These are phyloP conservation scores for Ophiostoma angusticollis DNA, from an alignment of 2,329 filamentous ascomycete species.

Conservation along the genomic window DNA sequence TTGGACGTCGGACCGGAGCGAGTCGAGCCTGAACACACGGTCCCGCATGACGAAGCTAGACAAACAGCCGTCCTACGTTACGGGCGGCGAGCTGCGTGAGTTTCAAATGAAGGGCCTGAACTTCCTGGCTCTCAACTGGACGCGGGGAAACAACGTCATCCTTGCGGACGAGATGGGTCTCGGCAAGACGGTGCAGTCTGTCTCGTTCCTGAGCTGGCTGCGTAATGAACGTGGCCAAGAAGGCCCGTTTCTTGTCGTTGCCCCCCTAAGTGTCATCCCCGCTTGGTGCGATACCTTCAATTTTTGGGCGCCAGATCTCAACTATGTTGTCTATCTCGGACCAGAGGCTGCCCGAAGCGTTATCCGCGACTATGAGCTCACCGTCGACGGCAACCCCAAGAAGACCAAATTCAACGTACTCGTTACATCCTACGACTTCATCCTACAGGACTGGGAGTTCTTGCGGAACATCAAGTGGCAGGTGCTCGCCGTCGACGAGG, in stretches of 20 bases:
- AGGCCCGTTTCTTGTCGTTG: slow-evolving; percentile 93
- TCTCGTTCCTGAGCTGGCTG: slow-evolving; percentile 94
- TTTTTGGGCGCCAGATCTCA: slow-evolving; percentile 86
- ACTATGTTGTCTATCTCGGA: slow-evolving; percentile 94
- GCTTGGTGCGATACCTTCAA: slow-evolving; percentile 98
- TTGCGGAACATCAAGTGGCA: slow-evolving; percentile 93
- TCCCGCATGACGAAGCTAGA: slow-evolving; percentile 61
- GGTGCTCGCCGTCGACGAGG: slow-evolving; percentile 90
- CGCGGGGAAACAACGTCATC: slow-evolving; percentile 85
- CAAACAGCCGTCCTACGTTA: slow-evolving; percentile 74
- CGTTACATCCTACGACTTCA: slow-evolving; percentile 94
- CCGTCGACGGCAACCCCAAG: slow-evolving; percentile 72
- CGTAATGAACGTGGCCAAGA: slow-evolving; percentile 81
- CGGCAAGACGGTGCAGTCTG: slow-evolving; percentile 95
- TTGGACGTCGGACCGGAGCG: slow-evolving; percentile 65
- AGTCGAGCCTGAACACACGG: slow-evolving; percentile 64
- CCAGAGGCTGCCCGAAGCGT: slow-evolving; percentile 75
- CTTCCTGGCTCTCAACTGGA: slow-evolving; percentile 95
- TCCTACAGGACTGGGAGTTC: slow-evolving; percentile 73
- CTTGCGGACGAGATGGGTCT: slow-evolving; percentile 97
- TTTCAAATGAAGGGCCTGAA: slow-evolving; percentile 93
- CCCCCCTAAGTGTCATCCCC: slow-evolving; percentile 90
- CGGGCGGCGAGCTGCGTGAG: slow-evolving; percentile 70
- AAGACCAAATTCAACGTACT: slow-evolving; percentile 96
- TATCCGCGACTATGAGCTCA: slow-evolving; percentile 80